These are phyloP conservation scores for Coriaria nepalensis DNA, from an alignment of 306 rosid species.

Conservation along the genomic window DNA sequence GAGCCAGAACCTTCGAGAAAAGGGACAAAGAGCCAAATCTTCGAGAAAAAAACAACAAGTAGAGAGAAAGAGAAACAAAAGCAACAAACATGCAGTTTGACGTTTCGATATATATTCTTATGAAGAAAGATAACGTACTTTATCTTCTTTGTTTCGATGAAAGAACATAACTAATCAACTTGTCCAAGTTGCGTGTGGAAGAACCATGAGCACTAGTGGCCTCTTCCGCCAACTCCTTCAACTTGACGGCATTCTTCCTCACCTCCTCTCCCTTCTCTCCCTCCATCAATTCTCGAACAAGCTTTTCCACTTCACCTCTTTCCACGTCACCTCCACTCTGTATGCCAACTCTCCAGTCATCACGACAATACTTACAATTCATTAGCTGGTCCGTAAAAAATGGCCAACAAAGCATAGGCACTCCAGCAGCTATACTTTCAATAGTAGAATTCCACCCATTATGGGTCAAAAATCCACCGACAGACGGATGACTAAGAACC, in stretches of 20 bases:
- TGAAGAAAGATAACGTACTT: too few relatives aligned
- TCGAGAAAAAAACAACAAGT: too few relatives aligned
- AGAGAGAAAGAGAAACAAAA: too few relatives aligned
- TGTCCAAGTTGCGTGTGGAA: background rate
- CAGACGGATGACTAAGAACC: constrained; percentile 10
- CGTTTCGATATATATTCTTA: too few relatives aligned
- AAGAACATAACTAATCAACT: background rate
- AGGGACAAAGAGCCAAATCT: too few relatives aligned
- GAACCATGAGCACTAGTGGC: background rate
- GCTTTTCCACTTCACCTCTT: constrained; percentile 12
- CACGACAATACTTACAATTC: constrained; percentile 5
- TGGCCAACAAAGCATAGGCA: constrained; percentile 17
- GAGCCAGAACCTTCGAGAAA: too few relatives aligned
- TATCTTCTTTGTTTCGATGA: background rate
- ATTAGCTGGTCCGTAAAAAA: constrained; percentile 13
- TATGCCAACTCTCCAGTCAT: constrained; percentile 9
- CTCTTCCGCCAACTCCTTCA: background rate
- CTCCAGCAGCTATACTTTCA: constrained; percentile 10
- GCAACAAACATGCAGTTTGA: too few relatives aligned
- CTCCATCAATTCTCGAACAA: constrained; percentile 15
- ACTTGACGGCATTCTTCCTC: constrained; percentile 10
- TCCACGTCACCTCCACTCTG: constrained; percentile 11
- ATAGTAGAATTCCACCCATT: constrained; percentile 17
- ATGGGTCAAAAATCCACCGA: constrained; percentile 16
- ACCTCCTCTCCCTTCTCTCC: constrained; percentile 12